These are phyloP conservation scores for Leishmania arabica DNA, from an alignment of 208 protist species.

Conservation along the genomic window DNA sequence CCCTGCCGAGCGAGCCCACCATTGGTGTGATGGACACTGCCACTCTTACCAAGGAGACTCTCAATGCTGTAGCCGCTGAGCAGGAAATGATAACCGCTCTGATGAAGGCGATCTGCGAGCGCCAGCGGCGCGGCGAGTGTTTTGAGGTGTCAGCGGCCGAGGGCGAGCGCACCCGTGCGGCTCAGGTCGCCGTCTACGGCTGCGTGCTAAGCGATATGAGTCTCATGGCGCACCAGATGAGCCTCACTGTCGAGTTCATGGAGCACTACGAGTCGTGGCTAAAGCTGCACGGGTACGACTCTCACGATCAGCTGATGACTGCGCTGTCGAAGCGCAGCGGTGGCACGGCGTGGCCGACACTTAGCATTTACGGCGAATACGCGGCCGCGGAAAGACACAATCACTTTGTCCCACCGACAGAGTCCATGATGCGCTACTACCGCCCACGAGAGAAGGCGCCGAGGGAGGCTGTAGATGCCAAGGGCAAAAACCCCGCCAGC, in stretches of 20 bases:
- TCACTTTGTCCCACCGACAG: conserved; percentile 45
- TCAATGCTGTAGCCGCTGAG: conserved; percentile 55
- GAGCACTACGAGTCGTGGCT: conserved; percentile 78
- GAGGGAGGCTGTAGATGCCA: neutral
- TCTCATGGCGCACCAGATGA: conserved; percentile 63
- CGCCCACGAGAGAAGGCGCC: neutral
- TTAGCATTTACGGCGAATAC: conserved; percentile 16
- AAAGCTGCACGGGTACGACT: conserved; percentile 49
- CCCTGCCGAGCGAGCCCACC: conserved; percentile 10
- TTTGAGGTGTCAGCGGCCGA: conserved; percentile 51
- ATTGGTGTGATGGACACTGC: conserved; percentile 33
- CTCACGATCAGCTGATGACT: conserved; percentile 58
- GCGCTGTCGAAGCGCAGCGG: conserved; percentile 38
- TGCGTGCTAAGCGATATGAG: conserved; percentile 79
- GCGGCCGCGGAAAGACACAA: conserved; percentile 3
- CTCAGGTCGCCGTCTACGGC: conserved; percentile 75
- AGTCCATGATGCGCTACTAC: conserved; percentile 25
- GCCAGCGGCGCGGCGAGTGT: conserved; percentile 39
- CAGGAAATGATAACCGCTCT: conserved; percentile 61
- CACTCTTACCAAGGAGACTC: conserved; percentile 34
- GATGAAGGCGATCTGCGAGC: conserved; percentile 61
- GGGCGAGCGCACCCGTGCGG: conserved; percentile 48
- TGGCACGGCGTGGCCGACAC: conserved; percentile 29
- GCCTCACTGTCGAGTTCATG: conserved; percentile 50
- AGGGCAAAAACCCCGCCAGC: neutral